Base-by-base conservation (phyloP, 2,329 filamentous ascomycete species). In the Thielaviopsis musarum region DNA sequence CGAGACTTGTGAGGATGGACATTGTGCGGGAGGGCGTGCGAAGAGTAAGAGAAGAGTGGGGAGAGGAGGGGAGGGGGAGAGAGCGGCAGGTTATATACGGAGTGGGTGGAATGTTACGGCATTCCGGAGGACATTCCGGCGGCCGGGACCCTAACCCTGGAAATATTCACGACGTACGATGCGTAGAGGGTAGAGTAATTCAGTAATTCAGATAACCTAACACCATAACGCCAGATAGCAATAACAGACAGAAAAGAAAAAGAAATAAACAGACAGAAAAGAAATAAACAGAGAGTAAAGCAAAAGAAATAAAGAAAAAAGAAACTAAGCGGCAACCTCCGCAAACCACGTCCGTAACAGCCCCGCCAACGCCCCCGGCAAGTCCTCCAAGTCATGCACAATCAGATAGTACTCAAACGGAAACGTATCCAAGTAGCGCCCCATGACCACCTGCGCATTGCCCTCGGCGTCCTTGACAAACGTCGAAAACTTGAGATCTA, bases 351-450 rank as follows among this genome's bases (percentile, higher is more conserved):
- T 94, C 72, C 91, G 85, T 73, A 99, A 73, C 65, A 95, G 79
- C 28, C 87, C 87, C 15, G 90, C 88, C 71, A 99, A 71, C 52
- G 96, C 91, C 38, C 82, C 84, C 4, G 94, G 93, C 67, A 99
- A 76, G 71, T 98, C 93, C 67, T 86, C 84, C 54, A 98, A 83
- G 73, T 97, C 83, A 64, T 91, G 84, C 61, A 98, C 93, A 65
- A 98, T 88, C 59, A 98, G 74, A 70, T 97, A 99, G 74, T 96
- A 98, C 70, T 87, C 84, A 74, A 99, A 99, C 0, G 94, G 93
- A 71, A 98, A 98, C 7, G 84, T 86, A 70, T 98, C 94, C 65
- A 98, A 79, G 69, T 98, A 98, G 67, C 88, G 83, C 74, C 89
- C 86, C 70, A 94, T 90, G 66, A 85, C 84, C 59, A 96, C 81